phyloP scores from a whole-genome alignment of 2,329 filamentous ascomycete species.

The Lecanosticta acicola region DNA sequence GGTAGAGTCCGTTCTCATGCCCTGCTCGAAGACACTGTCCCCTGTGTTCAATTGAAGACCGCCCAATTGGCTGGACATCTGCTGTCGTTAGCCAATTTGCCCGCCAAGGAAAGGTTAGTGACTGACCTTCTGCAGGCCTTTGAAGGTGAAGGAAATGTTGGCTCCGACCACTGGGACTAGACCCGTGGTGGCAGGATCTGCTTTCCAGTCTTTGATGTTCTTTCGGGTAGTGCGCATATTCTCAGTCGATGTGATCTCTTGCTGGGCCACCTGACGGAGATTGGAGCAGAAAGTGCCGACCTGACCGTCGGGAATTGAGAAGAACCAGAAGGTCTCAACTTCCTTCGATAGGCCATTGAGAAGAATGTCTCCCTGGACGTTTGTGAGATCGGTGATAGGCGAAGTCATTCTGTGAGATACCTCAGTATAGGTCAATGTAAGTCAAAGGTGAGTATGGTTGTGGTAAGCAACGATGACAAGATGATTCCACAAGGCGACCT shows the following conservation, averaged over 20 bases:
- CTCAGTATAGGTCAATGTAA: no score
- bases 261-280: constrained; percentile 16
- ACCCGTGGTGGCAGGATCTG: constrained; percentile 3
- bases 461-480: no score
- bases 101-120: not conserved
- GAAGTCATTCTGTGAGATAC: constrained; percentile 9
- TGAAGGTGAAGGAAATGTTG: constrained; percentile 28
- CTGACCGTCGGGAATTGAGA: constrained; percentile 21
- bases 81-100: not conserved
- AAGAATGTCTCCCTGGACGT: constrained; percentile 29
- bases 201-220: constrained; percentile 20
- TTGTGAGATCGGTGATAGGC: constrained; percentile 13
- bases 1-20: constrained; percentile 32
- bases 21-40: constrained; percentile 32
- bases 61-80: constrained; percentile 15
- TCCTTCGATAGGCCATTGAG: constrained; percentile 24
- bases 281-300: constrained; percentile 18
- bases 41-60: constrained; percentile 16
- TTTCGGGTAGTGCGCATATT: constrained; percentile 17
- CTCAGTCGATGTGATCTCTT: constrained; percentile 22
- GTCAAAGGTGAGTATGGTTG: no score
- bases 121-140: constrained; percentile 24
- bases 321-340: constrained; percentile 27
- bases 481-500: not conserved
- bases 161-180: constrained; percentile 19